A percentile compares a stretch with the other conserved stretches of the same genome.
Conservation (phyloP, 2,329 filamentous ascomycete genomes). For the Gaeumannomyces sp. region DNA sequence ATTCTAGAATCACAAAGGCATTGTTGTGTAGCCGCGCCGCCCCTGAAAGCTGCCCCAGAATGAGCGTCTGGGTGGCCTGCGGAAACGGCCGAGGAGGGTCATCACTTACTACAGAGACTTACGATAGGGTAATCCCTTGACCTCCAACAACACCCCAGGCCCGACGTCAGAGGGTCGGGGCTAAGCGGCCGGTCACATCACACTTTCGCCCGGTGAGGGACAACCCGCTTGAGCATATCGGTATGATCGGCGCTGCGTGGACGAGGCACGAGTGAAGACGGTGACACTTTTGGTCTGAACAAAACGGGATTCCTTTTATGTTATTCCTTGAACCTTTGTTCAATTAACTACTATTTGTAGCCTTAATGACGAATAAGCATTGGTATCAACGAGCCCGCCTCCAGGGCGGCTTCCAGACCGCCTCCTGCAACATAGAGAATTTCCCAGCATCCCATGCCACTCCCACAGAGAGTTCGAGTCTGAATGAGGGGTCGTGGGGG, state of each 20-base stretch:
- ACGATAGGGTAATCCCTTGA: neutral
- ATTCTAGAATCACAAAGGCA: no score
- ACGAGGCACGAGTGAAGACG: neutral
- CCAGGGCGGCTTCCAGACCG: slow-evolving; percentile 22
- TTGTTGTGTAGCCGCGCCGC: neutral
- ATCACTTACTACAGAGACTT: neutral
- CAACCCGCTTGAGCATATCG: neutral
- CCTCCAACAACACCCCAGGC: no score
- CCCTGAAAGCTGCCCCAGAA: neutral
- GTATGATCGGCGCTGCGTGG: neutral
- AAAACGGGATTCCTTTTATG: slow-evolving; percentile 9
- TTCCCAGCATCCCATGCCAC: slow-evolving; percentile 15
- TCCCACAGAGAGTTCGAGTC: slow-evolving; percentile 1
- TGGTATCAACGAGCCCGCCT: slow-evolving; percentile 12
- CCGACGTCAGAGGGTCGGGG: neutral
- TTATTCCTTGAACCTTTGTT: slow-evolving; percentile 20
- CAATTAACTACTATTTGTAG: slow-evolving; percentile 38
- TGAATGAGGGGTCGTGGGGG: neutral
- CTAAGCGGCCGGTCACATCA: neutral
- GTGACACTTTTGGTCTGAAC: neutral
- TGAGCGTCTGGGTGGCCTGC: neutral
- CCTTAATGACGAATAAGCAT: slow-evolving; percentile 23
- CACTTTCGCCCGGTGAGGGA: neutral
- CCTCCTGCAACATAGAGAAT: slow-evolving; percentile 9
- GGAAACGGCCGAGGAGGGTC: neutral